Evolutionary conservation across 2,329 filamentous ascomycete species (phyloP), one percentile per base, ranked within the genome.

Genomic region (Ceratocystis variospora): DNA sequence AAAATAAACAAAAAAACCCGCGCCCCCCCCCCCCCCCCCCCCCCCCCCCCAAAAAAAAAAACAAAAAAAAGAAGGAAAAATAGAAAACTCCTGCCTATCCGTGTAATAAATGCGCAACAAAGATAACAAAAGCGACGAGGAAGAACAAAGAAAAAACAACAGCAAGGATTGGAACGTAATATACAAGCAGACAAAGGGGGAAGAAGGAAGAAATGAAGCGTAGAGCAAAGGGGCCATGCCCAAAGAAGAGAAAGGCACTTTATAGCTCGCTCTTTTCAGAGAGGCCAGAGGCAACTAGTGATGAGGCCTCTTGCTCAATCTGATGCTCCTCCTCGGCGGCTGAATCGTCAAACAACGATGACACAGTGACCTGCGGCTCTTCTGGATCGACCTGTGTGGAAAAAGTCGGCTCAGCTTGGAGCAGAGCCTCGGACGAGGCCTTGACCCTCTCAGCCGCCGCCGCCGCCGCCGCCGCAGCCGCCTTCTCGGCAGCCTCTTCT

Each of bases 231-330:
- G 46, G 19, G 46, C 46, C 46, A 48, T 22, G 19, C 46, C n/a
- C 46, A 48, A 22, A 22, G 17, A 48, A 10, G 46, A 15, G 6
- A 48, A 10, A 22, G 46, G 22, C 2, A 15, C 12, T 15, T 22
- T 63, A 67, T 44, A 67, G 59, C 41, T 67, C 66, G 6, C 62
- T 55, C 66, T 64, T 64, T 12, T 46, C 31, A 19, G 10, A 17
- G n/a, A 48, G 15, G 33, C 12, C 68, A 37, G 68, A 67, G 19
- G 66, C 64, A n/a, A 71, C 69, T 10, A 70, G 69, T 8, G 31
- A 72, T 69, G 37, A 73, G 65, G 65, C 71, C 69, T 44, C 77
- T 7, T 57, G 71, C 69, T 44, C 77, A 5, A 50, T 53, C 50
- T 69, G 69, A 19, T 68, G 68, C 41, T 57, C 69, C 19, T 61